phyloP scores from a whole-genome alignment of 176 grass and related monocot species.

The Thinopyrum elongatum region DNA sequence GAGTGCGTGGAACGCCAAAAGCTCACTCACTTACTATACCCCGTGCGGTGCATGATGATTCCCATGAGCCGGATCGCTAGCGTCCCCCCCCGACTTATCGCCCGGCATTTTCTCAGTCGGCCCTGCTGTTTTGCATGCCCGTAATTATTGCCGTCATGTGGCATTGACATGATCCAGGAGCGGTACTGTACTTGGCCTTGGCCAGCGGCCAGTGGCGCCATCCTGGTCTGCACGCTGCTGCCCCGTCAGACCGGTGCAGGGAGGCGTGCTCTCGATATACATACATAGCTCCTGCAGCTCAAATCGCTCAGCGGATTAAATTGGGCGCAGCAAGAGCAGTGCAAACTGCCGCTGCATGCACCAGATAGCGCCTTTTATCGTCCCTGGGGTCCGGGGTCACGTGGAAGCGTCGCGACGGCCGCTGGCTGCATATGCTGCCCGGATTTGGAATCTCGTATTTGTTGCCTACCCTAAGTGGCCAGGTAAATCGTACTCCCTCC shows the following conservation, averaged over 20 bases:
- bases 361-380: not conserved
- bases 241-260: not conserved
- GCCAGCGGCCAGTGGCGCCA: not conserved
- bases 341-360: not conserved
- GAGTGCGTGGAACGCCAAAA: too few species aligned
- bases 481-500: too few species aligned
- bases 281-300: not conserved
- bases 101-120: not conserved
- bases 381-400: not conserved
- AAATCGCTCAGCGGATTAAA: not conserved
- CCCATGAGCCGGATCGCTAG: too few species aligned
- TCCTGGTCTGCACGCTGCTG: not conserved
- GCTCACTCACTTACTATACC: too few species aligned
- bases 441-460: slow-evolving; percentile 3
- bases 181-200: slow-evolving; percentile 3
- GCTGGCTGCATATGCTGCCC: not conserved
- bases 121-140: not conserved
- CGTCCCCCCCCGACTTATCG: too few species aligned
- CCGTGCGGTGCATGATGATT: too few species aligned
- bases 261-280: not conserved
- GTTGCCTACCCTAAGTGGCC: not conserved
- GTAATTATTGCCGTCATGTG: not conserved
- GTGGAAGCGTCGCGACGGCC: not conserved
- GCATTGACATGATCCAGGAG: not conserved
- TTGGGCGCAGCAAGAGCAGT: not conserved